These are phyloP conservation scores for Orychophragmus violaceus DNA, from an alignment of 345 rosid genomes.

Conservation along the genomic window DNA sequence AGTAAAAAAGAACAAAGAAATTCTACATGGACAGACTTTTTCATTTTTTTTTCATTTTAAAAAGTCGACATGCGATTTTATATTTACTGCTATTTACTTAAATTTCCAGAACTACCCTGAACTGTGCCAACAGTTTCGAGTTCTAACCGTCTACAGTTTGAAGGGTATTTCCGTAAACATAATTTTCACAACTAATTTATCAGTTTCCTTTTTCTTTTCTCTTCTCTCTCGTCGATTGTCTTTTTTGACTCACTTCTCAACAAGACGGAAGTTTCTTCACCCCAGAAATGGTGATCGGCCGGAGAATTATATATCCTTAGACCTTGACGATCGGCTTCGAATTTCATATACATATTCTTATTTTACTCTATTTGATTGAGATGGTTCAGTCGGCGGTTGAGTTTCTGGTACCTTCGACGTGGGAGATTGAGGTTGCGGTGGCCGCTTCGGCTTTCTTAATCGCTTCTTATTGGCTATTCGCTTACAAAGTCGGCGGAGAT, in stretches of 20 bases:
- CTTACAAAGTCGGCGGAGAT: slow-evolving; percentile 34
- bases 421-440: slow-evolving; percentile 77
- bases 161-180: slow-evolving; percentile 10
- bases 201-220: slow-evolving; percentile 7
- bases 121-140: neutral
- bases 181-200: neutral
- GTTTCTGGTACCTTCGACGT: slow-evolving; percentile 68
- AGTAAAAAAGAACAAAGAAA: neutral
- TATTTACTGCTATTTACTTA: slow-evolving; percentile 9
- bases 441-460: slow-evolving; percentile 59
- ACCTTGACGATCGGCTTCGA: neutral
- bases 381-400: slow-evolving; percentile 34
- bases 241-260: slow-evolving; percentile 27
- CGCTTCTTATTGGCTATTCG: slow-evolving; percentile 56
- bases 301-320: neutral
- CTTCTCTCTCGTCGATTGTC: slow-evolving; percentile 6
- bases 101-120: slow-evolving; percentile 5
- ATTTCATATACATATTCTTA: neutral
- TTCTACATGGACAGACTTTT: neutral
- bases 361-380: slow-evolving; percentile 26
- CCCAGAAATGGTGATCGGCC: slow-evolving; percentile 1
- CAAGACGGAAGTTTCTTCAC: slow-evolving; percentile 10
- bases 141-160: slow-evolving; percentile 1
- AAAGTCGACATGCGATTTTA: slow-evolving; percentile 8
- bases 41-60: neutral